These are phyloP conservation scores for Trichoderma endophyticum DNA, from an alignment of 2,329 filamentous ascomycete genomes.

Conservation along the genomic window DNA sequence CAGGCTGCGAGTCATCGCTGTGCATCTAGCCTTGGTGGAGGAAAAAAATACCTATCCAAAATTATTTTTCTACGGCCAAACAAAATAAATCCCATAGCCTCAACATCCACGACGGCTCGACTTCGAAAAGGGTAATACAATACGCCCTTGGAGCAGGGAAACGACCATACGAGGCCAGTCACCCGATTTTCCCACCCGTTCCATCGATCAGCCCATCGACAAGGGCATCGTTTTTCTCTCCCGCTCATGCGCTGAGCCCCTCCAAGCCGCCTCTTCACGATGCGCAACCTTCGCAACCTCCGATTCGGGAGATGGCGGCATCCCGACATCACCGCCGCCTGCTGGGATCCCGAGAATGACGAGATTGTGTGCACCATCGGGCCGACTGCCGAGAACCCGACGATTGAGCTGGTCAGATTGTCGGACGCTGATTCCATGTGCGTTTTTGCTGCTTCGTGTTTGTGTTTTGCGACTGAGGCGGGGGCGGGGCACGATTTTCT, in stretches of 20 bases:
- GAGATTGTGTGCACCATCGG: constrained; percentile 81
- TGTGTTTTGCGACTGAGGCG: neutral
- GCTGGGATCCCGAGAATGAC: constrained; percentile 81
- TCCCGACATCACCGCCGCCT: constrained; percentile 66
- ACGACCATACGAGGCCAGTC: neutral
- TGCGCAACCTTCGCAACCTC: constrained; percentile 86
- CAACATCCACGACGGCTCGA: neutral
- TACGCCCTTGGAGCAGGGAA: neutral
- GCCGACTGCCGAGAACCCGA: constrained; percentile 64
- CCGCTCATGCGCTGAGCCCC: constrained; percentile 10
- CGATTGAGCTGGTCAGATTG: constrained; percentile 68
- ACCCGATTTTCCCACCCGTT: neutral
- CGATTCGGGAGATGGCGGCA: constrained; percentile 65
- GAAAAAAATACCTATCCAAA: neutral
- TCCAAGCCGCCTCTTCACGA: constrained; percentile 37
- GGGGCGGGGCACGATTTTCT: constrained; percentile 12
- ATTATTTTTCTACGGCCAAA: neutral
- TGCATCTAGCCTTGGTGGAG: neutral
- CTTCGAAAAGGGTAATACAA: neutral
- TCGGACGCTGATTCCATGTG: constrained; percentile 44
- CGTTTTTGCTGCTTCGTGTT: constrained; percentile 26
- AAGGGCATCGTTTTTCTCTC: neutral
- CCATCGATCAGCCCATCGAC: neutral
- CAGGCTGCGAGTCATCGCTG: constrained; percentile 3
- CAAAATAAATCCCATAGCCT: neutral